Percentiles rank a stretch among this genome's conserved stretches.
These are phyloP conservation scores for Handroanthus guayacan DNA, from an alignment of 257 asterid genomes.

Conservation along the genomic window DNA sequence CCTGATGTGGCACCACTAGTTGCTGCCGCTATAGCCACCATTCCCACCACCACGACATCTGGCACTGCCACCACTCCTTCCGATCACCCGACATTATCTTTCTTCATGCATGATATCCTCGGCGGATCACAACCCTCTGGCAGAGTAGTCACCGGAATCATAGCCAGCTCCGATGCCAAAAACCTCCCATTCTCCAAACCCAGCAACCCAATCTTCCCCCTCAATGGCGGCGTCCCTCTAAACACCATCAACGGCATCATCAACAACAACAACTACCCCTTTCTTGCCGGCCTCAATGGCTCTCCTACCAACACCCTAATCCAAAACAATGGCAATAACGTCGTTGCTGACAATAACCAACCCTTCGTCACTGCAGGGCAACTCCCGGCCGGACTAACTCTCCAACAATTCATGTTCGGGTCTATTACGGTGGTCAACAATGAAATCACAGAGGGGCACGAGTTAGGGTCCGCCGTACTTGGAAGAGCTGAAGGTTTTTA, in stretches of 20 bases:
- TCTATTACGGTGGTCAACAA: conserved; percentile 88
- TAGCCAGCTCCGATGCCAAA: conserved; percentile 69
- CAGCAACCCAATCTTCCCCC: conserved; percentile 73
- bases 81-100: conserved; percentile 52
- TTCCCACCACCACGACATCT: conserved; percentile 17
- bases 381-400: conserved; percentile 69
- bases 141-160: conserved; percentile 75
- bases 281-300: conserved; percentile 83
- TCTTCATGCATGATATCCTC: conserved; percentile 87
- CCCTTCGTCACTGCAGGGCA: conserved; percentile 88
- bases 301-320: conserved; percentile 54
- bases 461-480: conserved; percentile 67
- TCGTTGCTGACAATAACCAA: conserved; percentile 47
- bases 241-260: conserved; percentile 70
- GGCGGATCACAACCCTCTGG: conserved; percentile 92
- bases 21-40: conserved; percentile 10
- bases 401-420: conserved; percentile 91
- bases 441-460: conserved; percentile 78
- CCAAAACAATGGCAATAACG: conserved; percentile 60
- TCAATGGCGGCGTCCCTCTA: conserved; percentile 90
- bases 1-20: conserved; percentile 46
- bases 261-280: conserved; percentile 86
- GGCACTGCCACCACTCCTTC: conserved; percentile 15
- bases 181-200: conserved; percentile 82
- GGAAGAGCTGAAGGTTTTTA: conserved; percentile 88